Conservation (phyloP, 2,329 filamentous ascomycete genomes). For the Dothideomycetes sp. region DNA sequence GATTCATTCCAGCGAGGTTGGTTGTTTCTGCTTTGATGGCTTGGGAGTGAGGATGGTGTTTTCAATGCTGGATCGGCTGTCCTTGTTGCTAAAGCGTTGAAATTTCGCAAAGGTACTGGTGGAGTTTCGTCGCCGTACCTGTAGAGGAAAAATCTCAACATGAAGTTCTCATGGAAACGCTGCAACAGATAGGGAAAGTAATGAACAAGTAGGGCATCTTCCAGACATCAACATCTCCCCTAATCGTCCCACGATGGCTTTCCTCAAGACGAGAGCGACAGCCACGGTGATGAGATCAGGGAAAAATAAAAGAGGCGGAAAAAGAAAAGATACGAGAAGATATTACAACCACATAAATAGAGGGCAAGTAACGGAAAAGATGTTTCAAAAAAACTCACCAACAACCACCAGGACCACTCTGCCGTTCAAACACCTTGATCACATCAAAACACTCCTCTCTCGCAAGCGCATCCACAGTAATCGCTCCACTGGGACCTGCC, state of each 20-base stretch:
- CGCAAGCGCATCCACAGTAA: slow-evolving; percentile 50
- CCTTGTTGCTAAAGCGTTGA: slow-evolving; percentile 37
- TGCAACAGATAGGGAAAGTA: neutral
- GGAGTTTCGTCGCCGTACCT: slow-evolving; percentile 22
- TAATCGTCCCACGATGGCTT: too few species aligned
- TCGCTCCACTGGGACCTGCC: slow-evolving; percentile 51
- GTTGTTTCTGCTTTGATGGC: slow-evolving; percentile 32
- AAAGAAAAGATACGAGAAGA: too few species aligned
- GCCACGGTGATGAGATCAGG: too few species aligned
- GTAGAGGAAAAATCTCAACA: neutral
- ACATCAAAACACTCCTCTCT: slow-evolving; percentile 50
- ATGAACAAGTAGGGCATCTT: too few species aligned
- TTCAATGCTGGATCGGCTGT: slow-evolving; percentile 42
- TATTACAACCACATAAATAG: too few species aligned
- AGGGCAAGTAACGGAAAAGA: too few species aligned
- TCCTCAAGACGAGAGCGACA: too few species aligned
- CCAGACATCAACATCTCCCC: too few species aligned
- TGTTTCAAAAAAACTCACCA: slow-evolving; percentile 39
- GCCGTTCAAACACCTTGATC: slow-evolving; percentile 54
- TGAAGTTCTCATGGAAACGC: neutral
- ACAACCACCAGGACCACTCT: slow-evolving; percentile 50
- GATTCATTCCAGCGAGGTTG: slow-evolving; percentile 48
- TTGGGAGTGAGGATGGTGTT: slow-evolving; percentile 42
- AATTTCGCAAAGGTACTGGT: slow-evolving; percentile 36
- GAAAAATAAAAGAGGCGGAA: too few species aligned